These are phyloP conservation scores for Pleurotus cornucopiae DNA, from an alignment of 768 basidiomycete genomes.

Conservation along the genomic window DNA sequence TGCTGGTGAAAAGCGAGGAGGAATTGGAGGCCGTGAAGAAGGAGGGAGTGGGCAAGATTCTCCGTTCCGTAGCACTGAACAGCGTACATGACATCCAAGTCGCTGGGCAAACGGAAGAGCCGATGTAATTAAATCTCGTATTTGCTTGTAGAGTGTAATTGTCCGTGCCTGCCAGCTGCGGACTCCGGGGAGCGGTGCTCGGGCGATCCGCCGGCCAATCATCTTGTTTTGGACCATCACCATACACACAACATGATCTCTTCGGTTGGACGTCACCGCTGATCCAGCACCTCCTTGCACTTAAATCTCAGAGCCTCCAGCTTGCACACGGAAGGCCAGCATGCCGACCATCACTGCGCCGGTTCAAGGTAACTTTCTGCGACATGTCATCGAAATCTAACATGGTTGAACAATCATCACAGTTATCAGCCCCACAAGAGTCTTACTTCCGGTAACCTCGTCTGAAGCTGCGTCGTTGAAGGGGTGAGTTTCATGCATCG, in stretches of 20 bases:
- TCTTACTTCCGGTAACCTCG: slow-evolving; percentile 21
- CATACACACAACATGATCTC: neutral
- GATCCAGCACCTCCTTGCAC: neutral
- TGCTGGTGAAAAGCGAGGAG: slow-evolving; percentile 79
- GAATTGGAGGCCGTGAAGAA: slow-evolving; percentile 68
- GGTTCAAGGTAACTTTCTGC: neutral
- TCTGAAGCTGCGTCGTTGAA: slow-evolving; percentile 35
- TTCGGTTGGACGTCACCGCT: neutral
- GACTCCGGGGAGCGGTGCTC: slow-evolving; percentile 5
- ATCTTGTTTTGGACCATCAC: slow-evolving; percentile 7
- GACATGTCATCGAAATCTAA: neutral
- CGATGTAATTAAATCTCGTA: slow-evolving; percentile 13
- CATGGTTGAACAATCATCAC: neutral
- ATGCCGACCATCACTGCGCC: neutral
- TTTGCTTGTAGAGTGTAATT: neutral
- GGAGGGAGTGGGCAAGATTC: slow-evolving; percentile 59
- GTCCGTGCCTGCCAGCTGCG: neutral
- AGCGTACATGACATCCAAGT: slow-evolving; percentile 69
- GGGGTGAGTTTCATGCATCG: slow-evolving; percentile 24
- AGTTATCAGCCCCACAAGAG: neutral
- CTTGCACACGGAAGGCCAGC: neutral
- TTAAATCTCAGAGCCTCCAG: neutral
- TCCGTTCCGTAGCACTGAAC: slow-evolving; percentile 59
- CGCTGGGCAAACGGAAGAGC: slow-evolving; percentile 39
- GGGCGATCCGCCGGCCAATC: neutral